Base-by-base conservation (phyloP, 2,329 filamentous ascomycete genomes). In the Plenodomus biglobosus region DNA sequence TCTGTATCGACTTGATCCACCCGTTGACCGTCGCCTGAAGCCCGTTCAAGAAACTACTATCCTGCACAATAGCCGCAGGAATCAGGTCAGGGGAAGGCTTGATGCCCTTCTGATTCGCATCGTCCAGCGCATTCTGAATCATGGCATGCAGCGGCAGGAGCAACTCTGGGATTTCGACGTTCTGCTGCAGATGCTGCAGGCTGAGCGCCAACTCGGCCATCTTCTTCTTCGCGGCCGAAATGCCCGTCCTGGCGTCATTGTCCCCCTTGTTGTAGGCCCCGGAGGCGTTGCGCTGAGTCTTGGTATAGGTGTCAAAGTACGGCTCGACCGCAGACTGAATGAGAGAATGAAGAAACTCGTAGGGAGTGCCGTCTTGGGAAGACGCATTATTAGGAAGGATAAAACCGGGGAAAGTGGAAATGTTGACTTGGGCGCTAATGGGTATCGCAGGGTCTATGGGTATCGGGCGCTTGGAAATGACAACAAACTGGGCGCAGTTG, bases 1-100 rank as follows among this genome's bases (percentile, higher is more conserved):
- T 87, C 71, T 96, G 92, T 57, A 99, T 99, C 10, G 92, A 95
- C 76, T 95, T 95, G 76, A 99, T 99, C 94, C 94, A 99, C 55
- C 87, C 86, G 71, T 97, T 99, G 52, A 97, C 94, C 40, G 87
- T 94, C 42, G 89, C 87, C 70, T 97, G 94, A 32, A 99, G 79
- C 61, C 87, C 91, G 73, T 99, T 99, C 64, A 96, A 85, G 60
- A 99, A 95, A 10, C 85, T 85, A 64, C 90, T 96, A 73, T 96
- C 94, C 49, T 90, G 85, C 27, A 96, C 78, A n/a, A 95, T 80
- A 10, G 82, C 75, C 8, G 82, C 65, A 2, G 90, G 87, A 39
- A 99, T 88, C 52, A 90, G 75, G 37, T 96, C 90, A 37, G 92
- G 83, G 0, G 86, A 84, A 1, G 91, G 85, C 56, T 87, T 87